Base-by-base conservation (phyloP, 1,284 basidiomycete genomes). In the Ustilago crameri region DNA sequence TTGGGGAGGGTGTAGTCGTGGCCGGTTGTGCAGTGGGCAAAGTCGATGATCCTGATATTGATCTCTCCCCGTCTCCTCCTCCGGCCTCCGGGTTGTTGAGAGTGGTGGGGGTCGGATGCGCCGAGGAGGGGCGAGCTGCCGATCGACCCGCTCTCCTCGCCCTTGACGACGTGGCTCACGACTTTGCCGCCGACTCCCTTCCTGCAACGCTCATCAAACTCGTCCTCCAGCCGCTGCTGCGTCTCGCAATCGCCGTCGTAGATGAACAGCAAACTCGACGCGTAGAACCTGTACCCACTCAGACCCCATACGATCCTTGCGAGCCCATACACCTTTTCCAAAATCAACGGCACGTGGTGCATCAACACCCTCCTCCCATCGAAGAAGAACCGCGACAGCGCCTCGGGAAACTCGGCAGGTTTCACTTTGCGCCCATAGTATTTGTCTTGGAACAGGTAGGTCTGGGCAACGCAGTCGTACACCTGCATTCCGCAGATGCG, bases 401-500 rank as follows among this genome's bases (percentile, higher is more conserved):
- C 90, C 26, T 87, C 86, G 44, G 91, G 87, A 83, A 99, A 99
- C 27, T 95, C 92, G 43, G 91, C 88, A 24, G 91, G 88, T 72
- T 89, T 89, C 69, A 98, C 88, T 80, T 94, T 92, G 57, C 95
- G 90, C 18, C 95, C 95, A 81, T 89, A 91, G 84, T 98, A 98
- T 85, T 99, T 99, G 88, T 98, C 94, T 83, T 96, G 94, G 27
- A 92, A 93, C 44, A 90, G 87, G 84, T 96, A 98, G 22, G 90
- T 88, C 74, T 92, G 88, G 40, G 57, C 60, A 9, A 41, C 63
- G 27, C 74, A 76, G 59, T 83, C 75, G 51, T 74, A 83, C 78
- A 95, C 95, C 89, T 98, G 96, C 94, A 98, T 98, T 9, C 95
- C 96, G 84, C 95, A 99, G 66, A 98, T 91, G 68, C 95, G 88